Evolutionary conservation across 495 filamentous ascomycete species (phyloP).

Genomic region (Podospora pseudoanserina): DNA sequence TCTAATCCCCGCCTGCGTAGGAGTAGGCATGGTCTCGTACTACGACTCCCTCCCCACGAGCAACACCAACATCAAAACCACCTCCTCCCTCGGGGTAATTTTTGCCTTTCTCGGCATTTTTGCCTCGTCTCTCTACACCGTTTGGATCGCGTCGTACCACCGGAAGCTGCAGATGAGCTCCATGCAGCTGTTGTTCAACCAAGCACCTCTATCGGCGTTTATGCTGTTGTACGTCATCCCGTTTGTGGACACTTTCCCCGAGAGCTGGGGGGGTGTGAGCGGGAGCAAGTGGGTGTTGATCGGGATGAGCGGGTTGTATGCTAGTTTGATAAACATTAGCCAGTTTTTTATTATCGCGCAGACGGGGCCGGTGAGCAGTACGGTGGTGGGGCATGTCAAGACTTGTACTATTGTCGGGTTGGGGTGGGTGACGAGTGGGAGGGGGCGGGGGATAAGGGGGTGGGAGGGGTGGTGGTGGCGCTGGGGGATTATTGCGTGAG

Average conservation of each 20-base stretch:
- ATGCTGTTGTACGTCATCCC: slow-evolving; percentile 64
- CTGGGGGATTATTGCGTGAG: slow-evolving; percentile 53
- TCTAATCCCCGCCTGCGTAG: slow-evolving; percentile 61
- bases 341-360: slow-evolving; percentile 73
- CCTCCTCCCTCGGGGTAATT: slow-evolving; percentile 54
- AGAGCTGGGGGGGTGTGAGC: slow-evolving; percentile 44
- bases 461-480: slow-evolving; percentile 52
- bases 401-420: slow-evolving; percentile 58
- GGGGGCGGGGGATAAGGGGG: slow-evolving; percentile 49
- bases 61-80: slow-evolving; percentile 46
- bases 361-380: slow-evolving; percentile 66
- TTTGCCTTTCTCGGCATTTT: slow-evolving; percentile 62
- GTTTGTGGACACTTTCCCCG: slow-evolving; percentile 60
- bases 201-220: slow-evolving; percentile 61
- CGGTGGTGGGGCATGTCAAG: slow-evolving; percentile 66
- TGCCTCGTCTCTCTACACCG: slow-evolving; percentile 65
- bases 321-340: slow-evolving; percentile 66
- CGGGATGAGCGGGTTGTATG: slow-evolving; percentile 56
- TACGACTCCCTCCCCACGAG: slow-evolving; percentile 58
- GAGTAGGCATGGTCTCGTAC: slow-evolving; percentile 68
- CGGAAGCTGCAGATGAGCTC: slow-evolving; percentile 62
- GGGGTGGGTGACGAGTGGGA: slow-evolving; percentile 53
- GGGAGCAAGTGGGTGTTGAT: slow-evolving; percentile 53
- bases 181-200: slow-evolving; percentile 72
- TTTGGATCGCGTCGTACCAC: slow-evolving; percentile 66